A percentile compares a stretch with the other conserved stretches of the same genome.
Evolutionary conservation across 805 yeast species (phyloP).

Genomic region (Sugiyamaella chiloensis): DNA sequence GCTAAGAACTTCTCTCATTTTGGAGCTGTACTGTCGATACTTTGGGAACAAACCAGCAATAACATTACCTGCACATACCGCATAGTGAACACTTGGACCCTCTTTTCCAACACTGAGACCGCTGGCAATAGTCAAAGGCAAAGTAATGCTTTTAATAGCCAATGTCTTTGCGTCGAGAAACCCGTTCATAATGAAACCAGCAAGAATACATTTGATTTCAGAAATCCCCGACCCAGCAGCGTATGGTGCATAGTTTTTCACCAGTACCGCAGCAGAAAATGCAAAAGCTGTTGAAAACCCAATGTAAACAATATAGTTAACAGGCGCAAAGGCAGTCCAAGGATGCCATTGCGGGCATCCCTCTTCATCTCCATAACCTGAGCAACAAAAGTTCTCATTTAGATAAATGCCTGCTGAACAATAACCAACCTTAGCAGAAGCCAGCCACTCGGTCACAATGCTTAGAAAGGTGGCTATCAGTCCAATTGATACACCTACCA

Average conservation of each 20-base stretch:
- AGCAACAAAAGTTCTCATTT: constrained; percentile 77
- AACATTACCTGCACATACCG: constrained; percentile 92
- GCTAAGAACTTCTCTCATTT: constrained; percentile 58
- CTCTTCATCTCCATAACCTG: constrained; percentile 48
- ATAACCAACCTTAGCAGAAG: constrained; percentile 72
- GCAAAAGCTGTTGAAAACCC: constrained; percentile 60
- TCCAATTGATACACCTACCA: constrained; percentile 78
- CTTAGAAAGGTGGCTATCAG: constrained; percentile 77
- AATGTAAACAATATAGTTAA: constrained; percentile 55
- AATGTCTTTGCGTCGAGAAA: constrained; percentile 75
- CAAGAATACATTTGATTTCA: constrained; percentile 90
- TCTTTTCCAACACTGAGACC: constrained; percentile 95
- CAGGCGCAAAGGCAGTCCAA: constrained; percentile 53
- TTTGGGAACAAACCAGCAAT: constrained; percentile 53
- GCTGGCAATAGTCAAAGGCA: constrained; percentile 89
- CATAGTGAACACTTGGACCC: constrained; percentile 97
- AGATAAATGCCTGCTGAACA: constrained; percentile 69
- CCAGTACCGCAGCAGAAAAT: constrained; percentile 61
- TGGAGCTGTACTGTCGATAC: constrained; percentile 35
- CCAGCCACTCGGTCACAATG: constrained; percentile 82
- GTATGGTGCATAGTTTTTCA: constrained; percentile 69
- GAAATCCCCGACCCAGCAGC: constrained; percentile 99
- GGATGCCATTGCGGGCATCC: constrained; percentile 65
- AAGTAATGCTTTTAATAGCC: constrained; percentile 67
- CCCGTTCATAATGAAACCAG: constrained; percentile 79